Evolutionary conservation across 495 filamentous ascomycete species (phyloP).

Genomic region (Neurospora africana): DNA sequence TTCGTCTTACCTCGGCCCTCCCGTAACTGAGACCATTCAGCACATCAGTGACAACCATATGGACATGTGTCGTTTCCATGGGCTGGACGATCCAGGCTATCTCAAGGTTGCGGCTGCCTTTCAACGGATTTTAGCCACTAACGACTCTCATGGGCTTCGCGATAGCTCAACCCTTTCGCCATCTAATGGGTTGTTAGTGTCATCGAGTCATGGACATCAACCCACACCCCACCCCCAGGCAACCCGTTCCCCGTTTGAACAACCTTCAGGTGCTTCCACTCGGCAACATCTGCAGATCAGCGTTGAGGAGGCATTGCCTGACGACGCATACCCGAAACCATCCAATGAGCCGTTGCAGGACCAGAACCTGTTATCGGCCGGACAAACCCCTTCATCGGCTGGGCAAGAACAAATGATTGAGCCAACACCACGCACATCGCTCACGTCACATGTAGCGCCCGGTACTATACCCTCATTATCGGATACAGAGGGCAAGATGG

Average conservation of each 20-base stretch:
- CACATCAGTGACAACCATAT: conserved; percentile 1
- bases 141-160: neutral
- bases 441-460: neutral
- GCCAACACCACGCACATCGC: neutral
- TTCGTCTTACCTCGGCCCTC: neutral
- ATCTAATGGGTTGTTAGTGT: too few relatives aligned
- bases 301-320: neutral
- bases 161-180: neutral
- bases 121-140: neutral
- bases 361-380: neutral
- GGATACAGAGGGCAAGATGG: neutral
- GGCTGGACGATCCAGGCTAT: neutral
- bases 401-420: neutral
- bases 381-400: neutral
- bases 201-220: too few relatives aligned
- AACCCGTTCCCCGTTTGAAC: neutral
- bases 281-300: neutral
- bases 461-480: neutral
- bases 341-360: neutral
- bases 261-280: neutral
- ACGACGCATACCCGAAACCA: neutral
- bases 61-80: conserved; percentile 4
- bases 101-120: neutral
- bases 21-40: neutral
- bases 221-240: too few relatives aligned